Evolutionary conservation across 257 asterid species (phyloP).

Genomic region (Nicotiana knightiana): DNA sequence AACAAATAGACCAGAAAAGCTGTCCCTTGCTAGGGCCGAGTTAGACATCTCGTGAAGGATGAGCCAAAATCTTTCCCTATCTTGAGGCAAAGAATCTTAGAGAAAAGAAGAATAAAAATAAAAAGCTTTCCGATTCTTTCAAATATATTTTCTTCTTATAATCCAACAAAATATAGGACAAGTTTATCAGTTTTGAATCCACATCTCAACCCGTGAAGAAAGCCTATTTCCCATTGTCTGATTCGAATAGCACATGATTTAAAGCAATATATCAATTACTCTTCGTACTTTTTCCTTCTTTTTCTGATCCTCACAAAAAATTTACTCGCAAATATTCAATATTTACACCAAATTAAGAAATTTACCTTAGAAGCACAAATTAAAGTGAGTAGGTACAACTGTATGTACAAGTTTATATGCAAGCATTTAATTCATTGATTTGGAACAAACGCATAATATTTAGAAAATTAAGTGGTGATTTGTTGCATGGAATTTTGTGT

Average conservation of each 20-base stretch:
- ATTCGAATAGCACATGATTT: slow-evolving; percentile 24
- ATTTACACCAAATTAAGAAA: too few species aligned
- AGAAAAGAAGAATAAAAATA: neutral
- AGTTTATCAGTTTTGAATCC: slow-evolving; percentile 7
- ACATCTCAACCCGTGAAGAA: slow-evolving; percentile 23
- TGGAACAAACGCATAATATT: neutral
- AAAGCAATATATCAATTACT: neutral
- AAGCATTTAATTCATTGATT: too few species aligned
- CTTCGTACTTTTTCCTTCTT: neutral
- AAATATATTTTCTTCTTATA: neutral
- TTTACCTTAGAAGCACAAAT: too few species aligned
- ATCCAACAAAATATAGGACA: slow-evolving; percentile 19
- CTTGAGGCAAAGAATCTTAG: slow-evolving; percentile 31
- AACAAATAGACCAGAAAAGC: neutral
- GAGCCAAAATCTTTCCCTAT: slow-evolving; percentile 36
- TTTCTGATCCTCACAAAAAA: too few species aligned
- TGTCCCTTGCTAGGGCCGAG: slow-evolving; percentile 6
- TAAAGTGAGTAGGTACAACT: too few species aligned
- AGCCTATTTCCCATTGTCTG: slow-evolving; percentile 19
- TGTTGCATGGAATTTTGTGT: neutral
- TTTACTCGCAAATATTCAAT: too few species aligned
- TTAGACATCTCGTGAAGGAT: slow-evolving; percentile 39
- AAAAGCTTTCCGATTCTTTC: neutral
- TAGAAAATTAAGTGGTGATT: neutral
- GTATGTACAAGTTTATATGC: too few species aligned